Percentiles rank a stretch among this genome's conserved stretches.
These are phyloP conservation scores for Cornus suecica DNA, from an alignment of 148 eudicot genomes.

Conservation along the genomic window DNA sequence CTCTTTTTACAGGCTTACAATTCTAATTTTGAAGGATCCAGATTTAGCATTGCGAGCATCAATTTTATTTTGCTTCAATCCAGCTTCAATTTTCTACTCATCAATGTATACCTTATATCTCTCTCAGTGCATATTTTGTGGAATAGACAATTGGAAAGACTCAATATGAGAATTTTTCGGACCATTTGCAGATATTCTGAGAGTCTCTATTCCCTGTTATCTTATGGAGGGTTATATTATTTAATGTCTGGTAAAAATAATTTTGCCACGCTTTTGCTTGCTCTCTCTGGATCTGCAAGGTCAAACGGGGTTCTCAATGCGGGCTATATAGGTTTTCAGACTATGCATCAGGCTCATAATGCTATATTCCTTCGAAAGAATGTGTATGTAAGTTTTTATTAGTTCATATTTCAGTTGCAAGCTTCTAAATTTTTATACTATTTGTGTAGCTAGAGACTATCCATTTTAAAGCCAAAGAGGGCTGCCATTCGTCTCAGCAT, in stretches of 20 bases:
- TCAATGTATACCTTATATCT: conserved; percentile 52
- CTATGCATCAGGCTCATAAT: conserved; percentile 64
- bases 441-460: neutral
- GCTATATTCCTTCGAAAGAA: conserved; percentile 45
- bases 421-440: neutral
- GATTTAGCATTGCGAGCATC: conserved; percentile 69
- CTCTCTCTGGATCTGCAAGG: conserved; percentile 73
- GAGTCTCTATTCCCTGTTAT: conserved; percentile 78
- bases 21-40: conserved; percentile 58
- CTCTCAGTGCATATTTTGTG: neutral
- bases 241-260: conserved; percentile 52
- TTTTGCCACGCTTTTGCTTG: conserved; percentile 55
- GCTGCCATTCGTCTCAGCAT: conserved; percentile 3
- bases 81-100: conserved; percentile 95
- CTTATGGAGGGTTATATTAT: conserved; percentile 73
- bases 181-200: conserved; percentile 72
- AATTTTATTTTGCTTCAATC: conserved; percentile 87
- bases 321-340: conserved; percentile 71
- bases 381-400: conserved; percentile 41
- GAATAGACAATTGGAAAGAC: neutral
- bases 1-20: conserved; percentile 63
- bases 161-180: neutral
- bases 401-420: neutral
- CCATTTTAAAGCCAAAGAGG: neutral
- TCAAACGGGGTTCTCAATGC: conserved; percentile 94